Evolutionary conservation across 2,329 filamentous ascomycete species (phyloP), one percentile per base, ranked within the genome.

Genomic region (Nemania sp.): DNA sequence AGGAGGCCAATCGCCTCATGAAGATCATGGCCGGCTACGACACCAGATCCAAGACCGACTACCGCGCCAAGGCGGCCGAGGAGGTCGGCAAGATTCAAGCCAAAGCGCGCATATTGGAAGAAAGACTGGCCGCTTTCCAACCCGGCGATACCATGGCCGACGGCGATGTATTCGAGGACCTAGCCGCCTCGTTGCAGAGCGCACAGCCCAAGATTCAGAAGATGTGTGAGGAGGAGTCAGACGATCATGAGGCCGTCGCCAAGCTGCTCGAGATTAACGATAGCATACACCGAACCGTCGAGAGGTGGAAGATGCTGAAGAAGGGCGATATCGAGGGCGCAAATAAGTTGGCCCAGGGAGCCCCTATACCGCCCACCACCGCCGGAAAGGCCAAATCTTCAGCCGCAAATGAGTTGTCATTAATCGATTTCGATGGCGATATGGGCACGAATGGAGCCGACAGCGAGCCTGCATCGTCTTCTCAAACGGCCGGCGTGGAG

Each of bases 1-100:
- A 98, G 79, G 96, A 99, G 83, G 96, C 96, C 62, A 99, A 98
- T 78, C 91, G 93, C 74, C 86, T 99, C 61, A 99, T 99, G 96
- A 99, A 99, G 82, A 88, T 99, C 73, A 98, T 99, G 96, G 96
- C 96, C 61, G 96, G 96, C 70, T 99, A 93, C 80, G 96, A 99
- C 79, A 98, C 93, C 66, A 87, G 94, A 74, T 92, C 93, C 79
- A 98, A 98, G 83, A 98, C 96, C 1, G 95, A 99, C 82, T 99
- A 98, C 81, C 91, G 96, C 72, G 96, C 96, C 71, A 99, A 99
- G 82, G 96, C 96, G 1, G 96, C 96, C 10, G 94, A 98, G 78
- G 96, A 99, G 71, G 93, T 99, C 7, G 88, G 89, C 73, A 97
- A 93, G 82, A 94, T 99, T 66, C 96, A 98, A 80, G 94, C 97